Evolutionary conservation across 2,329 filamentous ascomycete species (phyloP).

Genomic region (Pleomassaria siparia): DNA sequence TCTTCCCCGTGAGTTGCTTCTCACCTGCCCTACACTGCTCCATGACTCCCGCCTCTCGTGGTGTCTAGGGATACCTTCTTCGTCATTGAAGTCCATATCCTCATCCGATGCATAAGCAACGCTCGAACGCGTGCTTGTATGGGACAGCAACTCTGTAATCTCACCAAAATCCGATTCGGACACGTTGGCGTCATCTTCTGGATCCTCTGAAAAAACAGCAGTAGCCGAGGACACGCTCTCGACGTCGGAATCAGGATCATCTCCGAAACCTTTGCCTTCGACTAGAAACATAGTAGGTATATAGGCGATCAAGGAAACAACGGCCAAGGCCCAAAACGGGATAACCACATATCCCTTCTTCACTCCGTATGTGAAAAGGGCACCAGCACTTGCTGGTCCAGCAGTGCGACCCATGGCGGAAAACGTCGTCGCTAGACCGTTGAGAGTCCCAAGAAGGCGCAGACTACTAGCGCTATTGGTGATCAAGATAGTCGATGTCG

Average conservation of each 20-base stretch:
- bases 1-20: conserved; percentile 29
- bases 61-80: conserved; percentile 5
- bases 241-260: conserved; percentile 38
- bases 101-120: conserved; percentile 26
- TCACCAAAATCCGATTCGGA: conserved; percentile 46
- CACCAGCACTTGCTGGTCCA: conserved; percentile 75
- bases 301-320: conserved; percentile 64
- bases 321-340: conserved; percentile 77
- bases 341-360: conserved; percentile 74
- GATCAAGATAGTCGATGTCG: conserved; percentile 84
- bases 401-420: conserved; percentile 76
- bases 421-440: conserved; percentile 84
- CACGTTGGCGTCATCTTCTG: conserved; percentile 17
- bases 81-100: conserved; percentile 18
- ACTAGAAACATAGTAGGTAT: conserved; percentile 74
- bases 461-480: conserved; percentile 82
- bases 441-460: conserved; percentile 79
- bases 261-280: conserved; percentile 69
- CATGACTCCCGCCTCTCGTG: conserved; percentile 15
- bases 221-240: conserved; percentile 25
- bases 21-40: conserved; percentile 14
- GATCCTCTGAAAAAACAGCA: conserved; percentile 6
- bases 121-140: conserved; percentile 33
- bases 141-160: conserved; percentile 36
- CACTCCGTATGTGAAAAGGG: conserved; percentile 74